These are phyloP conservation scores for Metarhizium brunneum DNA, from an alignment of 2,329 filamentous ascomycete species.

Conservation along the genomic window DNA sequence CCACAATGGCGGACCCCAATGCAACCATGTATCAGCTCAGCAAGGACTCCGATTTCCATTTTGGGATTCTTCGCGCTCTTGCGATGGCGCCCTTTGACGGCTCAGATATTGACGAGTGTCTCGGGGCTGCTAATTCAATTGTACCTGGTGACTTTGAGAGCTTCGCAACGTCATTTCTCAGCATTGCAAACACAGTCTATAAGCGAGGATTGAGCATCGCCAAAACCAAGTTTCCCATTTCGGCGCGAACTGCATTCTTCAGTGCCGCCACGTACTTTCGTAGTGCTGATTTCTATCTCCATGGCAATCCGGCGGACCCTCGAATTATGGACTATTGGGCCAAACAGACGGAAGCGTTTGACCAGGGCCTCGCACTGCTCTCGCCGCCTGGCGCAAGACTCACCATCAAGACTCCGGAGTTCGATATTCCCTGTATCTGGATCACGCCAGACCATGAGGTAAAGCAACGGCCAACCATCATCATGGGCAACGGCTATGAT, in stretches of 20 bases:
- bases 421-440: conserved; percentile 24
- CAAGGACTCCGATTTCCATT: conserved; percentile 1
- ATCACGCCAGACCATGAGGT: conserved; percentile 4
- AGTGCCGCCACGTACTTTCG: conserved; percentile 32
- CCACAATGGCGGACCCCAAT: neutral
- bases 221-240: conserved; percentile 12
- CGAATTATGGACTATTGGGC: conserved; percentile 27
- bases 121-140: conserved; percentile 15
- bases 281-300: conserved; percentile 31
- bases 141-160: conserved; percentile 15
- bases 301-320: conserved; percentile 28
- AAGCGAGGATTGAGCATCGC: conserved; percentile 9
- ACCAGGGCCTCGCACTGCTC: conserved; percentile 25
- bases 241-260: conserved; percentile 21
- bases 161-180: conserved; percentile 12
- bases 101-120: conserved; percentile 3
- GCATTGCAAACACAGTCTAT: conserved; percentile 12
- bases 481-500: conserved; percentile 32
- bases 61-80: neutral
- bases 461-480: conserved; percentile 22
- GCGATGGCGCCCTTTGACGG: neutral
- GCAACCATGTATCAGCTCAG: conserved; percentile 1
- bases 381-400: conserved; percentile 22
- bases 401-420: conserved; percentile 19
- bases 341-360: conserved; percentile 24